Percentiles rank a stretch among this genome's conserved stretches.
phyloP scores from a whole-genome alignment of 2,329 filamentous ascomycete species.

The Dryadomyces quercus-mongolicae region DNA sequence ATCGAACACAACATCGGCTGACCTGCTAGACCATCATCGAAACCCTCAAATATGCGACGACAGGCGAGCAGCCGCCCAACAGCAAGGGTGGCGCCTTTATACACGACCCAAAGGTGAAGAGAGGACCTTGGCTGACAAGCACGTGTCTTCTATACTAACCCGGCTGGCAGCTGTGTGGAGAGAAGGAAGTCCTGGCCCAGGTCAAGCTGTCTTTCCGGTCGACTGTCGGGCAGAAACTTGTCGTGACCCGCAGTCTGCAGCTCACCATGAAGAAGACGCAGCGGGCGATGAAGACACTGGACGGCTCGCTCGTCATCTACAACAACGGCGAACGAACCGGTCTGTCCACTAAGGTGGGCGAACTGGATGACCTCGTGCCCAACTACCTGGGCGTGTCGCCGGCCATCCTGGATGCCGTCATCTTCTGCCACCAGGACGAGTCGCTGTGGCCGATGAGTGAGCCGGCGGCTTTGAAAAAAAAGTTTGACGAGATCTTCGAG shows the following conservation, averaged over 20 bases:
- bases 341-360: conserved; percentile 67
- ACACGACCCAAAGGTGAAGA: conserved; percentile 74
- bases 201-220: conserved; percentile 81
- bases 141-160: no score
- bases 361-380: conserved; percentile 76
- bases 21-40: conserved; percentile 70
- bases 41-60: conserved; percentile 95
- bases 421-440: conserved; percentile 98
- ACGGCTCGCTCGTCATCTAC: conserved; percentile 62
- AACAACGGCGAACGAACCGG: conserved; percentile 70
- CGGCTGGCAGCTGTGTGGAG: conserved; percentile 59
- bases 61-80: conserved; percentile 85
- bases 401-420: conserved; percentile 85
- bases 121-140: no score
- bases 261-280: conserved; percentile 75
- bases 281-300: conserved; percentile 70
- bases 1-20: no score
- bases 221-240: conserved; percentile 66
- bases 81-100: conserved; percentile 86
- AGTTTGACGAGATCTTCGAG: conserved; percentile 96
- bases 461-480: conserved; percentile 74
- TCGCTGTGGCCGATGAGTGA: conserved; percentile 95
- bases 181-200: conserved; percentile 81
- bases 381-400: conserved; percentile 79
- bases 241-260: conserved; percentile 73